Conservation (phyloP, 2,329 filamentous ascomycete genomes). For the Westerdykella aurantiaca region DNA sequence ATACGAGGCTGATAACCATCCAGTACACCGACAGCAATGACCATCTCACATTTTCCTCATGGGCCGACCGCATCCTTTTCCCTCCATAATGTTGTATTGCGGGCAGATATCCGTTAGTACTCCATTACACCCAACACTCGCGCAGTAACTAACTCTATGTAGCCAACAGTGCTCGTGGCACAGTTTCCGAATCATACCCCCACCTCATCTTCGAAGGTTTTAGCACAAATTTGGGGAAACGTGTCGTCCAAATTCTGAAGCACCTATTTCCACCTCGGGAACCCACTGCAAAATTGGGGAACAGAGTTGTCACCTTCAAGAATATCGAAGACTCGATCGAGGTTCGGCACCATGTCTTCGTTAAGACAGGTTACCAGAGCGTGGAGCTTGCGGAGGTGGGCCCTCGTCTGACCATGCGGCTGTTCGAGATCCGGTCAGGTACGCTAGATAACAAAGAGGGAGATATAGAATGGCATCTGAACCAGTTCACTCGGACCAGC, state of each 20-base stretch:
- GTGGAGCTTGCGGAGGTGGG: constrained; percentile 51
- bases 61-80: constrained; percentile 84
- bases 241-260: constrained; percentile 85
- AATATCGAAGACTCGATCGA: constrained; percentile 87
- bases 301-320: constrained; percentile 75
- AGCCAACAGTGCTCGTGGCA: constrained; percentile 73
- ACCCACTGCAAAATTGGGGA: constrained; percentile 71
- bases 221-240: constrained; percentile 68
- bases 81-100: constrained; percentile 85
- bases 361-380: constrained; percentile 82
- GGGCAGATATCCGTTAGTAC: constrained; percentile 68
- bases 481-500: constrained; percentile 88
- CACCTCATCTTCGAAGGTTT: constrained; percentile 96
- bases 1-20: no score
- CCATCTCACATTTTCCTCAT: constrained; percentile 79
- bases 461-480: constrained; percentile 93
- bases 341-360: constrained; percentile 89
- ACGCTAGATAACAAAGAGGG: constrained; percentile 92
- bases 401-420: constrained; percentile 92
- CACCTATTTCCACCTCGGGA: constrained; percentile 91
- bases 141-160: no score
- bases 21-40: constrained; percentile 75
- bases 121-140: no score
- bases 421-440: constrained; percentile 87
- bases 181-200: constrained; percentile 86